A percentile compares a stretch with the other conserved stretches of the same genome.
phyloP scores from a whole-genome alignment of 2,329 filamentous ascomycete species.

The Pseudogymnoascus sp. region DNA sequence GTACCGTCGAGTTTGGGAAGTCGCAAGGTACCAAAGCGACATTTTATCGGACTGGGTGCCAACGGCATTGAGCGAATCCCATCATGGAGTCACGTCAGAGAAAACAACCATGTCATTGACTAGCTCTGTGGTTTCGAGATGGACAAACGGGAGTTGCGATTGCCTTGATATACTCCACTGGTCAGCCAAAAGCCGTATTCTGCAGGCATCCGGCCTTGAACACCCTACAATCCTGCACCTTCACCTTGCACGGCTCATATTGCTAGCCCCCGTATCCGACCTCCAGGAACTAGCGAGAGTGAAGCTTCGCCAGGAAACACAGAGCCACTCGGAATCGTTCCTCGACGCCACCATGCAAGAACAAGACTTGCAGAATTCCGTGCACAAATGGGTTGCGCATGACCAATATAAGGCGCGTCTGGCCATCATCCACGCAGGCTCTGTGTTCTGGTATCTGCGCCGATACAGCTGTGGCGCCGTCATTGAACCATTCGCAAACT shows the following conservation, averaged over 20 bases:
- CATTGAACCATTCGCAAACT: conserved; percentile 32
- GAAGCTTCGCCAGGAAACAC: conserved; percentile 32
- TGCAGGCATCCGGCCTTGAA: conserved; percentile 40
- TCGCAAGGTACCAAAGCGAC: conserved; percentile 21
- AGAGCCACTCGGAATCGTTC: conserved; percentile 30
- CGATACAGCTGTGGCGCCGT: conserved; percentile 35
- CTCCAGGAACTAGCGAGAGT: conserved; percentile 9
- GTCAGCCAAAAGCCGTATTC: conserved; percentile 45
- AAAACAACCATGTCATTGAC: conserved; percentile 13
- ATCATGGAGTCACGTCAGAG: conserved; percentile 1
- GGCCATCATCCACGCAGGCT: conserved; percentile 36
- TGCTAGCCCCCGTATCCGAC: conserved; percentile 29
- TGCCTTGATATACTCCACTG: conserved; percentile 49
- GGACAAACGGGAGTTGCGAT: conserved; percentile 39
- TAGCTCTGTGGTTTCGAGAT: conserved; percentile 25
- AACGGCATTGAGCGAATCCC: conserved; percentile 8
- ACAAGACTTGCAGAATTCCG: conserved; percentile 21
- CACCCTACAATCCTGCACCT: conserved; percentile 48
- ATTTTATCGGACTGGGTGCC: conserved; percentile 18
- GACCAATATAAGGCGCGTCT: conserved; percentile 38
- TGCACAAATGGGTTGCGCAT: conserved; percentile 15
- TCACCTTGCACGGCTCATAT: conserved; percentile 43
- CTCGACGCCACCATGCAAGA: conserved; percentile 25
- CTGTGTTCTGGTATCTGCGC: conserved; percentile 38
- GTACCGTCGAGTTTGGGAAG: conserved; percentile 38